A percentile compares a stretch with the other conserved stretches of the same genome.
Evolutionary conservation across 2,329 filamentous ascomycete species (phyloP).

Genomic region (Elsinoe perseae): DNA sequence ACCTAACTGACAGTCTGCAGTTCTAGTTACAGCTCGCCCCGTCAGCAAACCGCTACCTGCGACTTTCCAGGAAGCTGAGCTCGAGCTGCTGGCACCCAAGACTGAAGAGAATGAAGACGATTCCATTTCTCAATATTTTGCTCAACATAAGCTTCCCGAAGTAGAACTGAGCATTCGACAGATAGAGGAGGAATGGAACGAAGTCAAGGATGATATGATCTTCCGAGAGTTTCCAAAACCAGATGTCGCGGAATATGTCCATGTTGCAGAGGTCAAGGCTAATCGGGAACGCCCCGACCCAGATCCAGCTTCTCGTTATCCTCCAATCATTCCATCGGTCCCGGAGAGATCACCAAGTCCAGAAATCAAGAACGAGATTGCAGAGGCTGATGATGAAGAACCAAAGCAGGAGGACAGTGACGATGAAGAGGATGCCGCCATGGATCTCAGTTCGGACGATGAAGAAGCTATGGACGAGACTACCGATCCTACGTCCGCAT

Average conservation of each 20-base stretch:
- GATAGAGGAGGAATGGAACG: slow-evolving; percentile 41
- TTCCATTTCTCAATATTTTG: slow-evolving; percentile 46
- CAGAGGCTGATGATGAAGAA: slow-evolving; percentile 24
- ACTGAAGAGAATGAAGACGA: slow-evolving; percentile 34
- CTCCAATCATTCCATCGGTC: slow-evolving; percentile 6
- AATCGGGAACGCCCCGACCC: slow-evolving; percentile 34
- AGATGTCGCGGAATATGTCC: slow-evolving; percentile 31
- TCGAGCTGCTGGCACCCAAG: slow-evolving; percentile 34
- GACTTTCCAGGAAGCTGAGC: slow-evolving; percentile 38
- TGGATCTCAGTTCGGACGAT: slow-evolving; percentile 19
- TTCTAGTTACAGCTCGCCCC: slow-evolving; percentile 39
- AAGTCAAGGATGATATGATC: slow-evolving; percentile 43
- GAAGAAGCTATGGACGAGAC: slow-evolving; percentile 2
- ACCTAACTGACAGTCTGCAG: slow-evolving; percentile 12
- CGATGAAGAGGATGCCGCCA: slow-evolving; percentile 19
- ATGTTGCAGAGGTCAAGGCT: slow-evolving; percentile 37
- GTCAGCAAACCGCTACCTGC: slow-evolving; percentile 35
- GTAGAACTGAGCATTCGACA: slow-evolving; percentile 41
- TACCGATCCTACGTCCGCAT: neutral
- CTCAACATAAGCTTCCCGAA: slow-evolving; percentile 36
- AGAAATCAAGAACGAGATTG: slow-evolving; percentile 15
- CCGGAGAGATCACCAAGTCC: slow-evolving; percentile 17
- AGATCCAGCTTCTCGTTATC: slow-evolving; percentile 16
- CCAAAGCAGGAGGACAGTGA: slow-evolving; percentile 20
- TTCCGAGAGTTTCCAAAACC: slow-evolving; percentile 42